A percentile compares a stretch with the other conserved stretches of the same genome.
Conservation (phyloP, 306 rosid species). For the Astragalus membranaceus region DNA sequence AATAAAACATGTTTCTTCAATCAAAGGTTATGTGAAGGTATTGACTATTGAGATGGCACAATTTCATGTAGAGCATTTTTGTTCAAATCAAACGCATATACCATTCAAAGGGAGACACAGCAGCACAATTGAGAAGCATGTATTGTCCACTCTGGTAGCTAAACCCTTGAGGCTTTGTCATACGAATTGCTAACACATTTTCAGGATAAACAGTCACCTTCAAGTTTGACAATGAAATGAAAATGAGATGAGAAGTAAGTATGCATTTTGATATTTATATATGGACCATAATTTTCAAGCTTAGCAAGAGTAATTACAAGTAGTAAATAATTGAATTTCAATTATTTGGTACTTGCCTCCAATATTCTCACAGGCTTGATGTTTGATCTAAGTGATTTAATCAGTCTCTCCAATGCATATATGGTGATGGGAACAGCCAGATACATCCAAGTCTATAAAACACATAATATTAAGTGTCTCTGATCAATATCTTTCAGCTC, state of each 20-base stretch:
- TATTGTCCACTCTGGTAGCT: conserved; percentile 59
- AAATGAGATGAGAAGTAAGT: not conserved
- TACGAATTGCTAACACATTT: conserved; percentile 45
- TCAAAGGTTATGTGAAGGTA: not conserved
- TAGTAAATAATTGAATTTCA: not conserved
- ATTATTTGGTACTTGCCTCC: conserved; percentile 20
- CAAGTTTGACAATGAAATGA: conserved; percentile 19
- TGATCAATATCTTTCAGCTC: conserved; percentile 10
- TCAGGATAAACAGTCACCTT: conserved; percentile 66
- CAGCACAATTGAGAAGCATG: conserved; percentile 55
- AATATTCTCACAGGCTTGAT: conserved; percentile 35
- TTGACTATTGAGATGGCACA: not conserved
- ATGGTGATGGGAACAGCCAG: conserved; percentile 44
- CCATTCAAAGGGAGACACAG: conserved; percentile 61
- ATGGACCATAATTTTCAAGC: not conserved
- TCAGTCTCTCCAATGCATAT: conserved; percentile 36
- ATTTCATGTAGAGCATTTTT: conserved; percentile 5
- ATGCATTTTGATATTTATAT: not conserved
- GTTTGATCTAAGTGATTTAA: conserved; percentile 46
- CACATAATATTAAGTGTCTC: not conserved
- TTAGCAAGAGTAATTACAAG: not conserved
- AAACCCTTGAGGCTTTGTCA: conserved; percentile 62
- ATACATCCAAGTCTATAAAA: conserved; percentile 50
- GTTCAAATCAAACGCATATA: conserved; percentile 25
- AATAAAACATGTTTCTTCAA: not conserved